Evolutionary conservation across 176 grass and related monocot species (phyloP).

Genomic region (Areca catechu): DNA sequence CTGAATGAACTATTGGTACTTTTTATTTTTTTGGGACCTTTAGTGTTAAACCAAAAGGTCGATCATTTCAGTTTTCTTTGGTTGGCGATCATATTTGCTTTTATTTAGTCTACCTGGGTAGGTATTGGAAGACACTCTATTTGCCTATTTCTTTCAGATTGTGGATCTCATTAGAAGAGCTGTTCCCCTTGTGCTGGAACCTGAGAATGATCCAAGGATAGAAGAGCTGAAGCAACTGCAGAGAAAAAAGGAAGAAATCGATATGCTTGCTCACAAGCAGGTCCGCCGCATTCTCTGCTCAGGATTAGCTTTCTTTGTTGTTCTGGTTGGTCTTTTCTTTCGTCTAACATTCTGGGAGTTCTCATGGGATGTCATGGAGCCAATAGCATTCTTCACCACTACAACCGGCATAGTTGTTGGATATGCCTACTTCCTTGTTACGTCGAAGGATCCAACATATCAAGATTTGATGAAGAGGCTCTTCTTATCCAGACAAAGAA

Average conservation of each 20-base stretch:
- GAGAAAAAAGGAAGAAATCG: constrained; percentile 49
- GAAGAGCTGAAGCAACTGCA: constrained; percentile 39
- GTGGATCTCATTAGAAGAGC: constrained; percentile 54
- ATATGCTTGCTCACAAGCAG: constrained; percentile 55
- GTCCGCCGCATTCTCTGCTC: constrained; percentile 56
- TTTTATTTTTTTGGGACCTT: no score
- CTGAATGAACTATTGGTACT: no score
- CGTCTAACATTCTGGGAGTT: constrained; percentile 62
- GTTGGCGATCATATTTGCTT: no score
- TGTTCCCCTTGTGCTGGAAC: constrained; percentile 32
- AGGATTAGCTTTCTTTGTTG: constrained; percentile 39
- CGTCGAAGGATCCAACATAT: constrained; percentile 53
- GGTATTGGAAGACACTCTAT: not conserved
- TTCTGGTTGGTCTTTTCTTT: constrained; percentile 40
- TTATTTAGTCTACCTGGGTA: no score
- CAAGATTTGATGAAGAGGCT: constrained; percentile 45
- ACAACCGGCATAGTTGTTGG: constrained; percentile 31
- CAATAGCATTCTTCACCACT: constrained; percentile 42
- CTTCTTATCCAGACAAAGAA: constrained; percentile 39
- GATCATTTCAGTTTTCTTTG: no score
- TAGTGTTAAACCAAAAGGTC: no score
- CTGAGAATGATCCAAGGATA: constrained; percentile 26
- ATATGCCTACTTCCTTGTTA: constrained; percentile 59
- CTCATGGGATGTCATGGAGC: constrained; percentile 69
- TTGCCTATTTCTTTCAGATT: constrained; percentile 25